Base-by-base conservation (phyloP, 2,329 filamentous ascomycete genomes). In the Xylariaceae sp. region DNA sequence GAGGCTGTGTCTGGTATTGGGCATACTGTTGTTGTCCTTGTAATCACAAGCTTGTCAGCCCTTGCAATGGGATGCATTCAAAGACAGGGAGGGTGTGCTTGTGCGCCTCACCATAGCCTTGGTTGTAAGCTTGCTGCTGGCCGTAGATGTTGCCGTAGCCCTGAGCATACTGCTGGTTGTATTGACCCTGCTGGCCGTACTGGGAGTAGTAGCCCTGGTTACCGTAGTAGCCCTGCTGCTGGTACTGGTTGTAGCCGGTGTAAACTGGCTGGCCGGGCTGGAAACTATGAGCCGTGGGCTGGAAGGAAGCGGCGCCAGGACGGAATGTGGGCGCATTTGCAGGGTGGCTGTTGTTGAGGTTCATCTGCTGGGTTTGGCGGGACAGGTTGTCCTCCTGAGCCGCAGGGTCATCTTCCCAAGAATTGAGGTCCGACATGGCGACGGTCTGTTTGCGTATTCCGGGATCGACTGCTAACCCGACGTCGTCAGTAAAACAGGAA, bases 321-420 rank as follows among this genome's bases (percentile, higher is more conserved):
- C 80, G 81, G 79, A 92, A 92, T 15, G 78, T 72, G 17, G 77
- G 74, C 10, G 77, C 81, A 61, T 73, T 77, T 39, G 81, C 76
- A 68, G 67, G 70, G 41, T 73, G 71, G 57, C 65, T 75, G 56
- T 80, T 78, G 73, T 88, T 89, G 71, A 92, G 73, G 74, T 91
- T 90, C 74, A 92, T 82, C 73, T 88, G 87, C 74, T 88, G 85
- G 69, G 89, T 78, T 80, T 92, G 89, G 69, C 86, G 86, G 63
- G 89, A 84, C 75, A 96, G 85, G 73, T 84, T 84, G 69, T 90
- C 88, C 69, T 92, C 88, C 80, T 90, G 88, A 64, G 85, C 86
- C 57, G 87, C 81, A 70, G 87, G 86, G 71, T 92, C 90, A 71
- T 96, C 91, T 78, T 97, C 92, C 90, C 94, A 97, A 64, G 92